Base-by-base conservation (phyloP, 768 basidiomycete species). In the Macrolepiota albuminosa region DNA sequence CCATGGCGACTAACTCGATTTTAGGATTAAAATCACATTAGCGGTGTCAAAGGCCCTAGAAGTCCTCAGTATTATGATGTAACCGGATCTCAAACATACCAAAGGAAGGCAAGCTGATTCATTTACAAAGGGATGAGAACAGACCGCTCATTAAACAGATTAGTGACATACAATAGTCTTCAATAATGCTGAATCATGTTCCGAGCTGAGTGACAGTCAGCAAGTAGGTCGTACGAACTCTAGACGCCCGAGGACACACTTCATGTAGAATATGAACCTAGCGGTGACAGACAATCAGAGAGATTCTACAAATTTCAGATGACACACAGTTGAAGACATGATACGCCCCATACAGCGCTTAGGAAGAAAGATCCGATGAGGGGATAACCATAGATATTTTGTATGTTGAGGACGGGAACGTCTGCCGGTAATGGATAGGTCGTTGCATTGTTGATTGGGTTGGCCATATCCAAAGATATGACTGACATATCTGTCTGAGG, bases 181-280 rank as follows among this genome's bases (percentile, higher is more conserved):
- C 8, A 57, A 29, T 14, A 49, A 47, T 36, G 29, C 6, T 6
- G 56, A 14, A 31, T 57, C 56, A n/a, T 1, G 7, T 21, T 57
- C 56, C 4, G 46, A 57, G 3, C 56, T 57, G 14, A 7, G 48
- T 39, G 3, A 36, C 36, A 2, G 18, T 36, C 47, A 48, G n/a
- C n/a, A n/a, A n/a, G 34, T 10, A 29, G 9, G 49, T 29, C 14
- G 34, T 26, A 21, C n/a, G n/a, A n/a, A n/a, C 2, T 47, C 14
- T 29, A 5, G 10, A 49, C 9, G 16, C 8, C 2, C n/a, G 21
- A 0, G 4, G 29, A 37, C 56, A 6, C 16, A 49, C 56, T 49
- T 57, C 14, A 57, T 49, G 40, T 57, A 57, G 6, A 24, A 57
- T 37, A 57, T 18, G 24, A 57, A 50, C 46, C 56, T 57, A 29